Evolutionary conservation across 2,329 filamentous ascomycete species (phyloP).

Genomic region (Eurotiales sp.): DNA sequence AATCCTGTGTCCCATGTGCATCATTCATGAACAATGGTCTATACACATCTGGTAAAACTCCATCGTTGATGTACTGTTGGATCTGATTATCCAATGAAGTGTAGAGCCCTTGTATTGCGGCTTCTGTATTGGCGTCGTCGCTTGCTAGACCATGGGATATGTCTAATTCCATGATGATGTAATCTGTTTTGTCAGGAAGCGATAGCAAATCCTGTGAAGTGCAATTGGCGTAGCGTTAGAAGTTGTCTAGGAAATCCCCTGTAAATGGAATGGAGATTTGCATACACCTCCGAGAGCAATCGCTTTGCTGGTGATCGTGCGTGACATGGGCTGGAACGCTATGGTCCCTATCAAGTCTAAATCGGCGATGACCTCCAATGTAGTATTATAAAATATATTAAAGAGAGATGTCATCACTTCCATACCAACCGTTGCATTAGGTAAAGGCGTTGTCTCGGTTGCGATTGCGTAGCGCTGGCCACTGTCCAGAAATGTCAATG

Average conservation of each 20-base stretch:
- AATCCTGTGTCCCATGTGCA: slow-evolving; percentile 42
- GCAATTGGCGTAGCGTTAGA: slow-evolving; percentile 6
- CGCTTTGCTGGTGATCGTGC: slow-evolving; percentile 30
- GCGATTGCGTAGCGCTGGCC: slow-evolving; percentile 40
- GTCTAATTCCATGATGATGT: slow-evolving; percentile 46
- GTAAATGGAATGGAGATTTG: neutral
- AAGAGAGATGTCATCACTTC: slow-evolving; percentile 30
- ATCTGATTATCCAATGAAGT: slow-evolving; percentile 33
- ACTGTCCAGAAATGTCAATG: slow-evolving; percentile 19
- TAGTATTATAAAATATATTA: slow-evolving; percentile 31
- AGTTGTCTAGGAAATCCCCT: neutral
- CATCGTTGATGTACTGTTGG: slow-evolving; percentile 30
- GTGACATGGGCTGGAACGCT: slow-evolving; percentile 36
- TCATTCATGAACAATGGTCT: slow-evolving; percentile 48
- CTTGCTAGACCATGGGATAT: slow-evolving; percentile 38
- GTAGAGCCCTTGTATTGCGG: slow-evolving; percentile 37
- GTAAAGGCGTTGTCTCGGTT: slow-evolving; percentile 37
- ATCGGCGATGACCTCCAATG: slow-evolving; percentile 25
- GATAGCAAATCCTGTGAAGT: slow-evolving; percentile 35
- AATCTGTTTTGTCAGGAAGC: slow-evolving; percentile 37
- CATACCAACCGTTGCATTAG: slow-evolving; percentile 26
- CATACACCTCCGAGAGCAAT: slow-evolving; percentile 35
- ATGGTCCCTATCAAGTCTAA: slow-evolving; percentile 30
- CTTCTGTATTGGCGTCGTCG: slow-evolving; percentile 36
- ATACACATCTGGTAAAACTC: slow-evolving; percentile 37